These are phyloP conservation scores for Calonectria naviculata DNA, from an alignment of 2,329 filamentous ascomycete species.

Conservation along the genomic window DNA sequence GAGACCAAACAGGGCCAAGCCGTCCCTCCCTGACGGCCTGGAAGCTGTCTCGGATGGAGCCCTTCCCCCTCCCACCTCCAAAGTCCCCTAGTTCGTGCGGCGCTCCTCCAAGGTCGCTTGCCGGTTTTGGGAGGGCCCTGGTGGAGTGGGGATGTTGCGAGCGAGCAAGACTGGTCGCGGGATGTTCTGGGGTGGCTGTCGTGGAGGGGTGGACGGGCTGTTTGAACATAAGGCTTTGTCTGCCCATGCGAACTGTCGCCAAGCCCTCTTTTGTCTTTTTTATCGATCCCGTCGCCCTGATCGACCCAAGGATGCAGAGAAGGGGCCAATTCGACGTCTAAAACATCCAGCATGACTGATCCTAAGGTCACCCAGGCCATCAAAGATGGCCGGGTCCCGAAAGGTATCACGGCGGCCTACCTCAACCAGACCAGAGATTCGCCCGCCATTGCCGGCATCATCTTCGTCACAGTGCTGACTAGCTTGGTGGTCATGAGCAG, in stretches of 20 bases:
- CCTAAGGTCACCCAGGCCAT: slow-evolving; percentile 44
- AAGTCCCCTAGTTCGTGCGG: background rate
- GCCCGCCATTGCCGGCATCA: slow-evolving; percentile 51
- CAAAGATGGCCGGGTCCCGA: slow-evolving; percentile 49
- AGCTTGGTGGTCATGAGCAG: slow-evolving; percentile 48
- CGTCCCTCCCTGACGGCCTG: background rate
- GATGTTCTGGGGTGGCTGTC: background rate
- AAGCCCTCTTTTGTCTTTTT: background rate
- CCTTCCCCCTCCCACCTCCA: too few relatives aligned
- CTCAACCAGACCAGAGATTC: slow-evolving; percentile 50
- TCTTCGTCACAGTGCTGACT: slow-evolving; percentile 49
- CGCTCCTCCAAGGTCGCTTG: background rate
- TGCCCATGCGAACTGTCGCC: background rate
- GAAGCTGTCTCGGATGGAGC: background rate
- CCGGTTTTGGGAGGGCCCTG: background rate
- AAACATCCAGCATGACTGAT: slow-evolving; percentile 34
- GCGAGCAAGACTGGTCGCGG: background rate
- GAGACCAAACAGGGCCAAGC: background rate
- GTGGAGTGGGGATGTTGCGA: background rate
- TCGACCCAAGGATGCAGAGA: slow-evolving; percentile 2
- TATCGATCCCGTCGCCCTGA: background rate
- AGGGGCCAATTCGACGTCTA: background rate
- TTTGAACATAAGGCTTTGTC: background rate
- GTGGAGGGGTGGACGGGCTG: background rate
- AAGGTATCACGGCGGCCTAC: slow-evolving; percentile 45